phyloP scores from a whole-genome alignment of 305 asterid genomes.

The Fraxinus floribunda region DNA sequence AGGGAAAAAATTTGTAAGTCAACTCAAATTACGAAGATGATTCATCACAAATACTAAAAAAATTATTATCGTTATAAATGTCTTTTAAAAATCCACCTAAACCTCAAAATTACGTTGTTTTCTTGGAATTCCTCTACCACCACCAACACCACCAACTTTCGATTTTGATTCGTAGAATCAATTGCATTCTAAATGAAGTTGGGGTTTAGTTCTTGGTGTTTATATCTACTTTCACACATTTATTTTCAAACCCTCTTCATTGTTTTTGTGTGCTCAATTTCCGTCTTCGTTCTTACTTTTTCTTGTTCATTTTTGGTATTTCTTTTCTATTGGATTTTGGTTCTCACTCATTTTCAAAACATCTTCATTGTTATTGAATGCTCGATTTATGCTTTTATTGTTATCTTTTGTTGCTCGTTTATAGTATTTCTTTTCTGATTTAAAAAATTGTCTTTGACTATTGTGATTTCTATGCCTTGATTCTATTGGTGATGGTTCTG shows the following conservation, averaged over 20 bases:
- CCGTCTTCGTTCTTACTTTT: neutral
- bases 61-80: too few species aligned
- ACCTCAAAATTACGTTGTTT: neutral
- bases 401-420: neutral
- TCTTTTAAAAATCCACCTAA: neutral
- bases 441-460: neutral
- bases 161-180: too few species aligned
- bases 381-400: neutral
- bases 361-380: neutral
- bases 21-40: neutral
- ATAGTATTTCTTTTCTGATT: neutral
- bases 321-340: neutral
- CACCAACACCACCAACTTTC: neutral
- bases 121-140: neutral
- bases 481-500: neutral
- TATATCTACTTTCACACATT: neutral
- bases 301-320: neutral
- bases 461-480: neutral
- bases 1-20: neutral
- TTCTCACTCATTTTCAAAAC: neutral
- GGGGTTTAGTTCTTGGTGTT: neutral
- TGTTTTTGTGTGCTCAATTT: neutral
- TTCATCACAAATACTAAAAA: neutral
- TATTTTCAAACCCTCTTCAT: neutral
- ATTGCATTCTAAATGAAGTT: neutral